These are phyloP conservation scores for Penicillium sp. DNA, from an alignment of 2,329 filamentous ascomycete genomes.

Conservation along the genomic window DNA sequence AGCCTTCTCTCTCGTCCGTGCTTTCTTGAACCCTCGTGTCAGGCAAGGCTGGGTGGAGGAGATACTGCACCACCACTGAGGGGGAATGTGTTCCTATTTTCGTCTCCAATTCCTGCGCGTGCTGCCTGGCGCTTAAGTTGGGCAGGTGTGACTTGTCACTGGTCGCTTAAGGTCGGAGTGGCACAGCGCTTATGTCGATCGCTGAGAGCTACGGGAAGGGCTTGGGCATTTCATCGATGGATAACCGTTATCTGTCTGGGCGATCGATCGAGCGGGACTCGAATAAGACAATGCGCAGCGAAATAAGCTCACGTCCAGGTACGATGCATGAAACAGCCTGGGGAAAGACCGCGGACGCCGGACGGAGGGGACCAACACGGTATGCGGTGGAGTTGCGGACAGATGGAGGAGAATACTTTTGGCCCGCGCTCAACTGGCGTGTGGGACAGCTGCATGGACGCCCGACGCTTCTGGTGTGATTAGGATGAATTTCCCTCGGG, in stretches of 20 bases:
- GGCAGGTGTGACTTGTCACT: conserved; percentile 32
- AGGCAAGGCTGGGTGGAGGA: neutral
- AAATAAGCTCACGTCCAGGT: conserved; percentile 22
- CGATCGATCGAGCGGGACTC: conserved; percentile 4
- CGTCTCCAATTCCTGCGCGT: conserved; percentile 22
- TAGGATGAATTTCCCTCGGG: conserved; percentile 10
- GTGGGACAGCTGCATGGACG: conserved; percentile 39
- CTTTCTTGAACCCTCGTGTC: conserved; percentile 10
- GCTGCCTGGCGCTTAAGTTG: conserved; percentile 43
- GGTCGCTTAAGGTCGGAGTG: conserved; percentile 29
- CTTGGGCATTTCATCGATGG: conserved; percentile 37
- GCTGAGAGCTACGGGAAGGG: conserved; percentile 27
- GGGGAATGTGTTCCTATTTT: conserved; percentile 29
- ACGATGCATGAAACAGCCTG: conserved; percentile 16
- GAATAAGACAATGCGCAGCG: conserved; percentile 9
- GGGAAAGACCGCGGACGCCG: conserved; percentile 4
- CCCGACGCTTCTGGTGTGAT: conserved; percentile 25
- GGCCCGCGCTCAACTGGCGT: conserved; percentile 30
- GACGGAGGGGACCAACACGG: conserved; percentile 12
- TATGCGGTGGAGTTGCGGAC: conserved; percentile 25
- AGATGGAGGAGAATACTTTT: conserved; percentile 16
- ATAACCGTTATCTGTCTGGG: neutral
- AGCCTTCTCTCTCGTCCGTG: conserved; percentile 18
- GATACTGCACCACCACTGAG: conserved; percentile 17
- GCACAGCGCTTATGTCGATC: conserved; percentile 39